Evolutionary conservation across 192 early-diverging fungal genomes (phyloP).

Genomic region (Linnemannia schmuckeri): DNA sequence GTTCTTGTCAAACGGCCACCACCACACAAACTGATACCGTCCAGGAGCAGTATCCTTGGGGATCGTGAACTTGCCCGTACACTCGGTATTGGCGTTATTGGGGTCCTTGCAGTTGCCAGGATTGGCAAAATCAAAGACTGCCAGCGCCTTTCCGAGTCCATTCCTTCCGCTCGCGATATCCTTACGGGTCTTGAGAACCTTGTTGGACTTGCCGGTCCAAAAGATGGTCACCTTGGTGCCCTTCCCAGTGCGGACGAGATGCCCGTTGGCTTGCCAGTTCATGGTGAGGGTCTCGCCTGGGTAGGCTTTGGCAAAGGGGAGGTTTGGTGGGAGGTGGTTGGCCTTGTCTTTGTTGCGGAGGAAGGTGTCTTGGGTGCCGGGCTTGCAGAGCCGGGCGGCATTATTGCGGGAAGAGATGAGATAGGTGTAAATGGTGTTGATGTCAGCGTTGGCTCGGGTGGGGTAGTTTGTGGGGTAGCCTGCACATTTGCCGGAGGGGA

Average conservation of each 20-base stretch:
- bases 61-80: slow-evolving; percentile 65
- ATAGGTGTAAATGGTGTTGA: slow-evolving; percentile 68
- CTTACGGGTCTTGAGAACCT: slow-evolving; percentile 24
- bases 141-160: slow-evolving; percentile 38
- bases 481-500: slow-evolving; percentile 53
- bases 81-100: slow-evolving; percentile 59
- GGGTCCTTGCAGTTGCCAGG: slow-evolving; percentile 58
- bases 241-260: slow-evolving; percentile 30
- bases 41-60: slow-evolving; percentile 63
- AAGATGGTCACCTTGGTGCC: slow-evolving; percentile 23
- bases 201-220: slow-evolving; percentile 35
- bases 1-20: slow-evolving; percentile 74
- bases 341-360: slow-evolving; percentile 38
- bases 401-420: slow-evolving; percentile 56
- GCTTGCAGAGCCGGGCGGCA: slow-evolving; percentile 63
- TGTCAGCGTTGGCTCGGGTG: slow-evolving; percentile 58
- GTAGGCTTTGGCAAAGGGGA: slow-evolving; percentile 61
- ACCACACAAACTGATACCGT: slow-evolving; percentile 67
- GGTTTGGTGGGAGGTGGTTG: slow-evolving; percentile 13
- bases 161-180: slow-evolving; percentile 30
- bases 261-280: slow-evolving; percentile 71
- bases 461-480: slow-evolving; percentile 69
- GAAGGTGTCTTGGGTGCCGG: slow-evolving; percentile 40
- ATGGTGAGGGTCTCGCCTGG: slow-evolving; percentile 67
- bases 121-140: slow-evolving; percentile 63